phyloP scores from a whole-genome alignment of 352 stramenopile species.

The Pythium guiyangense region DNA sequence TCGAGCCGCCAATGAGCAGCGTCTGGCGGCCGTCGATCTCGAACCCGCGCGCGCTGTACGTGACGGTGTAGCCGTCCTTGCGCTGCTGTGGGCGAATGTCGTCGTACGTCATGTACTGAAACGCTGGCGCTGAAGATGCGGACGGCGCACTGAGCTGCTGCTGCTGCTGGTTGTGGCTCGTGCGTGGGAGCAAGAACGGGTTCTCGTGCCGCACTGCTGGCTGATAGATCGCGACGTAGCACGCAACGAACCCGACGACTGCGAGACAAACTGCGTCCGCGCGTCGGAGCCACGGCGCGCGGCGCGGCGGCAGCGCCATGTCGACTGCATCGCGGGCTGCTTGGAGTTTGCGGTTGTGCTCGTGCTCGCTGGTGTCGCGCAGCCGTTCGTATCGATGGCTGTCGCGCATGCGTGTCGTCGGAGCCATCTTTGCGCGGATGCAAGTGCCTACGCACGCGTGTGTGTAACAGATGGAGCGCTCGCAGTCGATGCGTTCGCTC shows the following conservation, averaged over 20 bases:
- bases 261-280: conserved; percentile 44
- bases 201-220: conserved; percentile 39
- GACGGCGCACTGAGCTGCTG: too few relatives aligned
- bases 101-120: conserved; percentile 55
- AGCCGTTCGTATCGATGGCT: neutral
- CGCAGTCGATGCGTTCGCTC: too few relatives aligned
- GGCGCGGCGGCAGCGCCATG: neutral
- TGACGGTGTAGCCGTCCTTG: conserved; percentile 42
- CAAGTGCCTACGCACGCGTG: too few relatives aligned
- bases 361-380: neutral
- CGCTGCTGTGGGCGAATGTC: conserved; percentile 38
- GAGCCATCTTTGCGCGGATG: too few relatives aligned
- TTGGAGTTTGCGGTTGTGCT: neutral
- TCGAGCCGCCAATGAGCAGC: conserved; percentile 62
- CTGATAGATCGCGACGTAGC: conserved; percentile 43
- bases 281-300: conserved; percentile 26
- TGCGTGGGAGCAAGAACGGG: conserved; percentile 19
- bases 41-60: conserved; percentile 47
- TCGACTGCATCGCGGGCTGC: neutral
- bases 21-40: conserved; percentile 49
- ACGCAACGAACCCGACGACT: conserved; percentile 41
- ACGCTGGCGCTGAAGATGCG: neutral
- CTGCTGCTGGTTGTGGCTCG: neutral
- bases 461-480: conserved; percentile 5
- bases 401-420: too few relatives aligned